Base-by-base conservation (phyloP, 148 eudicot genomes). In the Euryodendron excelsum region DNA sequence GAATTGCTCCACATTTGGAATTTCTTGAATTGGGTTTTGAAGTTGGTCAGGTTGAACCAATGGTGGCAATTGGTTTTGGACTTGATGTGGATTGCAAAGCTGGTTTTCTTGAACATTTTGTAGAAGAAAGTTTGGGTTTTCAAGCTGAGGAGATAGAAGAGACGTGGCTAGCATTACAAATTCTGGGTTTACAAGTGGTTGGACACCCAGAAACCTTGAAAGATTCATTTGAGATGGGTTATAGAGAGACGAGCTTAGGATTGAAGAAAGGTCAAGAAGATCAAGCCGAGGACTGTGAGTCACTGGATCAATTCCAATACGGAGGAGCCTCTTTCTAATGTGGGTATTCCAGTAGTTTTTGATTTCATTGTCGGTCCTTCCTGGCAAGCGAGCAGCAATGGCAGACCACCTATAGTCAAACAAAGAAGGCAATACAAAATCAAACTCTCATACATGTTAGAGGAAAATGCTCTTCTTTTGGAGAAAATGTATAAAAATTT, bases 291-390 rank as follows among this genome's bases (percentile, higher is more conserved):
- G 99, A 61, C 86, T 93, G 39, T 96, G 99, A 21, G 99, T 93
- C 60, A 96, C 99, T 0, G 98, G 99, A 58, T 96, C 98, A 39
- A 96, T 90, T 53, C 99, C 99, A 98, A 96, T 96, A 9, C 92
- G 83, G 3, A 96, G 88, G 61, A 96, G 90, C 69, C 87, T 82
- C 58, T 96, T 96, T 12, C 99, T 62, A 27, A 96, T 90, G 79
- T 93, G 98, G 9, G 98, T 96, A 86, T 96, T 96, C 99, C 99
- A 96, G 37, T 91, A 92, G 77, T 96, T 96, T 80, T 96, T 96
- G 71, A 96, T 93, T 52, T 96, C 99, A 9, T 96, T 96, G 45
- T 96, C 99, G 0, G 99, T 96, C 47, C 98, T 89, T 74, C 99
- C 98, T 0, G 99, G 99, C 72, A 96, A 88, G 7, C 92, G 92